Percentiles rank a stretch among this genome's conserved stretches.
phyloP scores from a whole-genome alignment of 345 rosid genomes.

The Boechera retrofracta region DNA sequence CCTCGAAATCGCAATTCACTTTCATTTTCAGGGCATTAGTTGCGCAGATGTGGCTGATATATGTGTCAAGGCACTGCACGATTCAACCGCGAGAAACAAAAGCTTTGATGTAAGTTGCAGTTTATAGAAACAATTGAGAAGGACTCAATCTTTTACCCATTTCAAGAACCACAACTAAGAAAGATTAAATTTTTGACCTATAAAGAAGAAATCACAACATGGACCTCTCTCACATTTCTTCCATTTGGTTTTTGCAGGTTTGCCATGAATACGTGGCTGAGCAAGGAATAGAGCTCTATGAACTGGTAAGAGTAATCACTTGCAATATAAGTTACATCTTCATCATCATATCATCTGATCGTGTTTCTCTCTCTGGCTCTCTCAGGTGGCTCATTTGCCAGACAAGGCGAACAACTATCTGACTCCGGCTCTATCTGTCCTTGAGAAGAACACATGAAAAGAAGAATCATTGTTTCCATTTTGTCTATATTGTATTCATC shows the following conservation, averaged over 20 bases:
- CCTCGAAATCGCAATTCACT: not conserved
- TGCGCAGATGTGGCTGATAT: constrained; percentile 95
- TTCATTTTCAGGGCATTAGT: constrained; percentile 70
- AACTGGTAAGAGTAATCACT: constrained; percentile 64
- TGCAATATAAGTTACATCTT: not conserved
- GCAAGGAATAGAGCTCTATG: constrained; percentile 87
- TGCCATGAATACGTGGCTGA: constrained; percentile 89
- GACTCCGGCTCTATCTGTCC: constrained; percentile 84
- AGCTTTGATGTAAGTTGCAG: constrained; percentile 78
- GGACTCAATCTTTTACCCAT: not conserved
- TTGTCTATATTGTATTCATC: constrained; percentile 23
- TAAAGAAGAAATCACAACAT: not conserved
- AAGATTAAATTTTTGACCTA: not conserved
- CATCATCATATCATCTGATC: constrained; percentile 16
- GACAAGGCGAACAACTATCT: constrained; percentile 97
- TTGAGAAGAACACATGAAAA: constrained; percentile 83
- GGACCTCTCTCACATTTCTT: constrained; percentile 21
- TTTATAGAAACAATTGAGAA: not conserved
- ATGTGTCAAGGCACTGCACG: constrained; percentile 90
- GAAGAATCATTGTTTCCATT: constrained; percentile 14
- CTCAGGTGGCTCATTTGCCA: constrained; percentile 93
- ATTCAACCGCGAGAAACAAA: constrained; percentile 92
- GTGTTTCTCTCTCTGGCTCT: constrained; percentile 10
- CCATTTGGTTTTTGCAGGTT: constrained; percentile 57
- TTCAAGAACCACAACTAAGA: not conserved